Percentiles rank a stretch among this genome's conserved stretches.
phyloP scores from a whole-genome alignment of 2,329 filamentous ascomycete genomes.

The Scorias spongiosa region DNA sequence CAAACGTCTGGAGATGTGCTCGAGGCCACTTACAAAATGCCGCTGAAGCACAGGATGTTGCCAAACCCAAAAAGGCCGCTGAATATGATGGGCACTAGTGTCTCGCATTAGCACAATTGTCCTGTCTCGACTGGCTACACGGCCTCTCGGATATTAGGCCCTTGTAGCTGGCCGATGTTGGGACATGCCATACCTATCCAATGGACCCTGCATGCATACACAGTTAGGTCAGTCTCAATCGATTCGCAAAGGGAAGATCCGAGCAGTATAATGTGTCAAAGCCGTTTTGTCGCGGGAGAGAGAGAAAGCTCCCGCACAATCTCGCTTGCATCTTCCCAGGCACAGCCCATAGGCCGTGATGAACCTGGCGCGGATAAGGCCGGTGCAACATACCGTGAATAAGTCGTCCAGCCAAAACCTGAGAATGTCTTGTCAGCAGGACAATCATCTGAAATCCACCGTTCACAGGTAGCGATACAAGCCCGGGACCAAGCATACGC shows the following conservation, averaged over 20 bases:
- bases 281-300: too few relatives aligned
- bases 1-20: neutral
- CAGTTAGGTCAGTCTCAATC: too few relatives aligned
- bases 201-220: conserved; percentile 29
- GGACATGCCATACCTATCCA: conserved; percentile 29
- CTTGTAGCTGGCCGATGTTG: too few relatives aligned
- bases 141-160: too few relatives aligned
- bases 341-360: too few relatives aligned
- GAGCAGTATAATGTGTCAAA: too few relatives aligned
- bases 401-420: conserved; percentile 73
- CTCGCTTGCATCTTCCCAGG: too few relatives aligned
- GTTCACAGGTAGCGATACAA: neutral
- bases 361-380: neutral
- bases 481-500: neutral
- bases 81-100: conserved; percentile 34
- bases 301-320: too few relatives aligned
- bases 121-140: neutral
- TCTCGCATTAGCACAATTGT: conserved; percentile 6
- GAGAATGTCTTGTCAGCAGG: conserved; percentile 11
- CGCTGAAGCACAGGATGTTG: conserved; percentile 58
- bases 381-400: conserved; percentile 44
- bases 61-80: conserved; percentile 31
- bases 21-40: conserved; percentile 27
- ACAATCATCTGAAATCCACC: conserved; percentile 1
- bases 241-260: too few relatives aligned